Conservation (phyloP, 2,329 filamentous ascomycete species). For the Ceratocystis colombiana region DNA sequence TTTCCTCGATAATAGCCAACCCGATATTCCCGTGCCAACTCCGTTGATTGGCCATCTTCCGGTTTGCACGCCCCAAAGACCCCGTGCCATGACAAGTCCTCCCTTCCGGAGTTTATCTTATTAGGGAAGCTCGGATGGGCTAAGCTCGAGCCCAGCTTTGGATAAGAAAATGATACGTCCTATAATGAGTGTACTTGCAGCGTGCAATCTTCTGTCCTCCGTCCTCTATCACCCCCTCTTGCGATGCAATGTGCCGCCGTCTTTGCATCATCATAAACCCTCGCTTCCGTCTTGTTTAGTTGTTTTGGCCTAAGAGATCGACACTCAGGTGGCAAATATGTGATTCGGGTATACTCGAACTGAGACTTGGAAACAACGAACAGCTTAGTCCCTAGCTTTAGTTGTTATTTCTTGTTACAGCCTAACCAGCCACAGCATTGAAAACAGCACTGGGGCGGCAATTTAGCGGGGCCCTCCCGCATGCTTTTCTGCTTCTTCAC, state of each 20-base stretch:
- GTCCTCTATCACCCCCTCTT: too few relatives aligned
- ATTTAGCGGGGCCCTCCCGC: neutral
- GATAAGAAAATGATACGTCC: constrained; percentile 3
- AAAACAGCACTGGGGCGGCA: constrained; percentile 3
- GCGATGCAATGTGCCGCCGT: too few relatives aligned
- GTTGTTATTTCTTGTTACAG: too few relatives aligned
- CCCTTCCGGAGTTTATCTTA: neutral
- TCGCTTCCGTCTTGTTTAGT: too few relatives aligned
- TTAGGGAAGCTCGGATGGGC: neutral
- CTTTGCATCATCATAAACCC: too few relatives aligned
- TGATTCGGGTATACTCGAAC: too few relatives aligned
- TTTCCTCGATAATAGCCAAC: neutral
- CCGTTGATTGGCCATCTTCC: neutral
- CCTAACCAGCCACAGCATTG: neutral
- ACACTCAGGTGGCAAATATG: too few relatives aligned
- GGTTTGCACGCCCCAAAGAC: neutral
- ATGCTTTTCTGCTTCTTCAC: neutral
- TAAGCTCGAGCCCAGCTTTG: neutral
- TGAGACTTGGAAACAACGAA: too few relatives aligned
- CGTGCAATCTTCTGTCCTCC: neutral
- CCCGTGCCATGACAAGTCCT: neutral
- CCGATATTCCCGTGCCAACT: neutral
- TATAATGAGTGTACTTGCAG: neutral
- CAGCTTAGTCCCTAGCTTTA: too few relatives aligned
- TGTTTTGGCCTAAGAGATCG: too few relatives aligned